A percentile compares a stretch with the other conserved stretches of the same genome.
Evolutionary conservation across 164 flowering plant genomes (phyloP).

Genomic region (Chimonanthus praecox): DNA sequence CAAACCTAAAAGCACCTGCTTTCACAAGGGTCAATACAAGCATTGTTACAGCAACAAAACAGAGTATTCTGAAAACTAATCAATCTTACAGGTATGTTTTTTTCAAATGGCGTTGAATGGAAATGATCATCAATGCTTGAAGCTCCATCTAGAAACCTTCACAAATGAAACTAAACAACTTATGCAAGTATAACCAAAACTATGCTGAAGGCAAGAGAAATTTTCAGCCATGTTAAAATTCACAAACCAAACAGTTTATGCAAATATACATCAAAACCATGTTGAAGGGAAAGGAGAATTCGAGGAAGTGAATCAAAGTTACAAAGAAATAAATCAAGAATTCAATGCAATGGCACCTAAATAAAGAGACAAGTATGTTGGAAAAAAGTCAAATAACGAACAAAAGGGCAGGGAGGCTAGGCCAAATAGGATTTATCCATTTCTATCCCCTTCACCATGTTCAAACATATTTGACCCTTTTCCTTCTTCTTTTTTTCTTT

Average conservation of each 20-base stretch:
- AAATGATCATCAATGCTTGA: constrained; percentile 87
- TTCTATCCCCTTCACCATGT: too few relatives aligned
- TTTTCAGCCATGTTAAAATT: too few relatives aligned
- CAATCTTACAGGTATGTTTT: constrained; percentile 77
- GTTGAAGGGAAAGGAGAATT: not conserved
- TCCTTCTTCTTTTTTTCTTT: too few relatives aligned
- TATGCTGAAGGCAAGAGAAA: not conserved
- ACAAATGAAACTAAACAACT: not conserved
- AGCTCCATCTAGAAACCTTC: constrained; percentile 91
- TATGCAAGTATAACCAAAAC: not conserved
- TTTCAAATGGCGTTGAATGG: constrained; percentile 64
- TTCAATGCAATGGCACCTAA: not conserved
- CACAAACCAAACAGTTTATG: not conserved
- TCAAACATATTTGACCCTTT: too few relatives aligned
- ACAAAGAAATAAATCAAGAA: too few relatives aligned
- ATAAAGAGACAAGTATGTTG: too few relatives aligned
- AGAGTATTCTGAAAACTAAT: not conserved
- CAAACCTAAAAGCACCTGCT: constrained; percentile 87
- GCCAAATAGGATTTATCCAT: too few relatives aligned
- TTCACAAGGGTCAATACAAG: not conserved
- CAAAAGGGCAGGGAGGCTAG: too few relatives aligned
- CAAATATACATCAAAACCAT: not conserved
- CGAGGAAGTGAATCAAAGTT: not conserved
- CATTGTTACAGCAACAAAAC: not conserved
- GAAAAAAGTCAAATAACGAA: too few relatives aligned